These are phyloP conservation scores for Tylopilus cervinicoccineus DNA, from an alignment of 768 basidiomycete species.

Conservation along the genomic window DNA sequence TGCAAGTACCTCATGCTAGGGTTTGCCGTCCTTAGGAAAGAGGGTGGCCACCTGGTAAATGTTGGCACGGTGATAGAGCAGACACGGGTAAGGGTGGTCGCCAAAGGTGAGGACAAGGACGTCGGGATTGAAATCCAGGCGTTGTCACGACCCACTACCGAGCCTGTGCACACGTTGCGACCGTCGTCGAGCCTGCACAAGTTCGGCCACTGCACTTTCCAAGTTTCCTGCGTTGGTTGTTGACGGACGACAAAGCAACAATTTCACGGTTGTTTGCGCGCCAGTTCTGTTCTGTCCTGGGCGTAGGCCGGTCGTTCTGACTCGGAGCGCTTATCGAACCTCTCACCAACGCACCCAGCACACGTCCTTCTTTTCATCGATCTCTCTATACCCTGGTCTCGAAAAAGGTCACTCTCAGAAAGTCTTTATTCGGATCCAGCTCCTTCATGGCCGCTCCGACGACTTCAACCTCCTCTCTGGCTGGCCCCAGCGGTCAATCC, in stretches of 20 bases:
- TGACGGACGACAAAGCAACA: conserved; percentile 32
- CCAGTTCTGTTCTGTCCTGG: conserved; percentile 24
- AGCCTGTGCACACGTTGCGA: conserved; percentile 31
- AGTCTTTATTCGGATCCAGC: conserved; percentile 19
- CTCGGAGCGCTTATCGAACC: conserved; percentile 33
- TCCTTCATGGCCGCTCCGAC: conserved; percentile 47
- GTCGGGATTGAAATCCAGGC: conserved; percentile 39
- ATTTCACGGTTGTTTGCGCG: conserved; percentile 25
- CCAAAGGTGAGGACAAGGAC: background rate
- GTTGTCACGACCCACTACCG: conserved; percentile 14
- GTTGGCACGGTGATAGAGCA: no score
- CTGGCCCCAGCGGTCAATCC: conserved; percentile 52
- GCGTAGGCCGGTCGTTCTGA: conserved; percentile 32
- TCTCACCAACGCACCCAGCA: conserved; percentile 31
- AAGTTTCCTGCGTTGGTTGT: conserved; percentile 35
- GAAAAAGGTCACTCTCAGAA: conserved; percentile 20
- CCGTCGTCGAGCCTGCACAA: conserved; percentile 7
- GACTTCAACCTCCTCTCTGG: conserved; percentile 42
- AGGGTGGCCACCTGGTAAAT: no score
- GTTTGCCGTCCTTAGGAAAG: no score
- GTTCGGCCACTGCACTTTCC: conserved; percentile 11
- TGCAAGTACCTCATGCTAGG: no score
- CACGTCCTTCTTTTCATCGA: conserved; percentile 37
- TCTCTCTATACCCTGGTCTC: conserved; percentile 26
- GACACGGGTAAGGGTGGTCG: no score